These are phyloP conservation scores for Punica granatum DNA, from an alignment of 345 rosid genomes.

Conservation along the genomic window DNA sequence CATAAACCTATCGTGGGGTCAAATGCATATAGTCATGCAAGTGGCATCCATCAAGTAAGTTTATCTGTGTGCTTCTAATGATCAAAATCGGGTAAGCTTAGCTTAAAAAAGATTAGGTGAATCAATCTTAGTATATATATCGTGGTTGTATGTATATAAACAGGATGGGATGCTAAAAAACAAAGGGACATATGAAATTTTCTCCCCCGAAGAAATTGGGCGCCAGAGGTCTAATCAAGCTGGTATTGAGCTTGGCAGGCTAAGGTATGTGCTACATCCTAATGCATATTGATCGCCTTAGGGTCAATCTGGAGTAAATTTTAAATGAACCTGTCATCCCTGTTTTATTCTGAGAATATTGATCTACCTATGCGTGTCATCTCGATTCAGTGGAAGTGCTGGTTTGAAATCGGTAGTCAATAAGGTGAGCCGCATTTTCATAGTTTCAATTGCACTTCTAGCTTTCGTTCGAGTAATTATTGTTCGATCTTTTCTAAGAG, in stretches of 20 bases:
- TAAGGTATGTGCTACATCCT: slow-evolving; percentile 53
- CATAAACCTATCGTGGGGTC: slow-evolving; percentile 95
- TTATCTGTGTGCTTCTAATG: background rate
- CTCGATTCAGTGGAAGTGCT: slow-evolving; percentile 70
- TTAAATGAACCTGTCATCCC: too few species aligned
- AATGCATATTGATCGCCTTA: too few species aligned
- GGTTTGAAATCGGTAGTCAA: slow-evolving; percentile 64
- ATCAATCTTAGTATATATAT: too few species aligned
- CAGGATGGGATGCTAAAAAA: slow-evolving; percentile 97
- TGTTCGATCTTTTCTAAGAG: background rate
- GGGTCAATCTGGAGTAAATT: too few species aligned
- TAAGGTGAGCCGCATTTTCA: slow-evolving; percentile 45
- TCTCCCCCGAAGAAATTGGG: slow-evolving; percentile 81
- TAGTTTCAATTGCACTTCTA: too few species aligned
- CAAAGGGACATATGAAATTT: slow-evolving; percentile 84
- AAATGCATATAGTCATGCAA: slow-evolving; percentile 93
- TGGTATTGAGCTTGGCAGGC: slow-evolving; percentile 90
- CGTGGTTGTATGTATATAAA: slow-evolving; percentile 4
- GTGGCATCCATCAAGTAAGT: slow-evolving; percentile 79
- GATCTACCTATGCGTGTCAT: background rate
- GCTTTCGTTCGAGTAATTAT: too few species aligned
- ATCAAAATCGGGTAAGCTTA: too few species aligned
- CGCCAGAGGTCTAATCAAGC: slow-evolving; percentile 76
- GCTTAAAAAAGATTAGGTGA: too few species aligned
- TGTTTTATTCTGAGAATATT: too few species aligned